Evolutionary conservation across 805 yeast species (phyloP).

Genomic region (Candida railenensis): DNA sequence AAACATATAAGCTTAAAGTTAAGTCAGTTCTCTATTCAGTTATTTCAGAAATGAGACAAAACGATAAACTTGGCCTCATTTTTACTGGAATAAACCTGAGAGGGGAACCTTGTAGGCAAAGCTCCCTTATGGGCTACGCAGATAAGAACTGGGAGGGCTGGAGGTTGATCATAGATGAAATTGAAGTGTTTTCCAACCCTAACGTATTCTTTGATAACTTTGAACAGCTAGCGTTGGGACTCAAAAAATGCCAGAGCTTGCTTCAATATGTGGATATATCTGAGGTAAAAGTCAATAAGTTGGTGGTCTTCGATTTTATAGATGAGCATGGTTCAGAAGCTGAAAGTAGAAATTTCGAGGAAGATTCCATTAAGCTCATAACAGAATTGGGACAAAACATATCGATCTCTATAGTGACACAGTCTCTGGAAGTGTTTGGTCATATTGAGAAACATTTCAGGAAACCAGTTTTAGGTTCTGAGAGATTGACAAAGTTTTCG

Average conservation of each 20-base stretch:
- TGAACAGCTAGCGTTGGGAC: constrained; percentile 21
- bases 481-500: neutral
- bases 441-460: neutral
- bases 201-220: constrained; percentile 15
- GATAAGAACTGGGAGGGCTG: constrained; percentile 49
- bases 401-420: neutral
- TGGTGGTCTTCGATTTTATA: neutral
- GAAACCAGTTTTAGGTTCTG: neutral
- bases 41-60: constrained; percentile 25
- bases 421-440: neutral
- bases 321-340: neutral
- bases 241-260: constrained; percentile 28
- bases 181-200: constrained; percentile 23
- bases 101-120: constrained; percentile 32
- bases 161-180: constrained; percentile 39
- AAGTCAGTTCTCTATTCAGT: constrained; percentile 22
- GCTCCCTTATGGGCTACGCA: constrained; percentile 49
- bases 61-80: constrained; percentile 49
- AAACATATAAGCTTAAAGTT: constrained; percentile 24
- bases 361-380: neutral
- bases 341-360: neutral
- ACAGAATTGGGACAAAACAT: neutral
- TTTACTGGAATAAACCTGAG: constrained; percentile 46
- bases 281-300: neutral
- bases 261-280: constrained; percentile 19